Evolutionary conservation across 2,329 filamentous ascomycete genomes (phyloP).

Genomic region (Neofusicoccum cordaticola): DNA sequence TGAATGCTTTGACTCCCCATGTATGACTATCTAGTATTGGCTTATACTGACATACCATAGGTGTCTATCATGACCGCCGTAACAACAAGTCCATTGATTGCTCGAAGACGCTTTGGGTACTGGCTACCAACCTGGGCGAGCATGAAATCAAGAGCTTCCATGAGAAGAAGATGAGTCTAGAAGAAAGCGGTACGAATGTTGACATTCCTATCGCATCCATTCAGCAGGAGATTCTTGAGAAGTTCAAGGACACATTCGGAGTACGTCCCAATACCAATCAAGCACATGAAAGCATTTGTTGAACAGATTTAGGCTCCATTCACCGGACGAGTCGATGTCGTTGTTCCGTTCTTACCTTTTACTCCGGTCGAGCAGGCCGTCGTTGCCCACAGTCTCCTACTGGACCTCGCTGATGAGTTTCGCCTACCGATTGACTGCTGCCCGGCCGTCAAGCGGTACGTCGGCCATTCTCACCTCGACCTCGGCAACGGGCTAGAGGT

Average conservation of each 20-base stretch:
- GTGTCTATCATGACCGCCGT: constrained; percentile 42
- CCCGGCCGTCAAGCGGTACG: background rate
- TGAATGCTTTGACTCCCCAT: no score
- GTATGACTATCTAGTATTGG: background rate
- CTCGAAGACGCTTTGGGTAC: constrained; percentile 49
- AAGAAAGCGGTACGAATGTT: constrained; percentile 22
- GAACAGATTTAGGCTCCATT: constrained; percentile 34
- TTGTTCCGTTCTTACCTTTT: constrained; percentile 47
- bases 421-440: constrained; percentile 27
- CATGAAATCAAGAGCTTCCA: constrained; percentile 42
- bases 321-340: constrained; percentile 41
- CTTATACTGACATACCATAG: background rate
- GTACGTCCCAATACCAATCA: background rate
- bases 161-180: constrained; percentile 23
- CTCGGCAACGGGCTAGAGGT: background rate
- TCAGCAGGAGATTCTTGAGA: constrained; percentile 24
- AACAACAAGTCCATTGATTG: constrained; percentile 36
- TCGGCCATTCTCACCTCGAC: background rate
- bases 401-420: constrained; percentile 32
- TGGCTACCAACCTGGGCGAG: constrained; percentile 48
- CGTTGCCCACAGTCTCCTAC: constrained; percentile 43
- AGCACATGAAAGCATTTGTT: no score
- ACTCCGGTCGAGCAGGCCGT: constrained; percentile 39
- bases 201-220: constrained; percentile 23
- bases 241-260: constrained; percentile 24